Conservation (phyloP, 345 rosid species). For the Acer negundo region DNA sequence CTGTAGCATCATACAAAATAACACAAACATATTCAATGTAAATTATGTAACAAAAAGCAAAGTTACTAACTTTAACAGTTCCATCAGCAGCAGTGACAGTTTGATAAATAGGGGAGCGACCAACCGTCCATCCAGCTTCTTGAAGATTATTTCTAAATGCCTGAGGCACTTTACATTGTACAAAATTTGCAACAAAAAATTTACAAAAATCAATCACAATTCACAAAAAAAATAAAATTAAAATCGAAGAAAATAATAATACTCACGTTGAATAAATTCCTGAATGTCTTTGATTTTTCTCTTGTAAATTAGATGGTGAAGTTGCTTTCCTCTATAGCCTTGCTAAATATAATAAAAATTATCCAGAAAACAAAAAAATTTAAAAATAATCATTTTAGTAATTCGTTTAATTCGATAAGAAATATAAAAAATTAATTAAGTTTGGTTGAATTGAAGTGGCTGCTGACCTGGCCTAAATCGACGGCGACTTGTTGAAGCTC, state of each 20-base stretch:
- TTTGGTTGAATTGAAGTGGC: background rate
- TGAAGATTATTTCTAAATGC: conserved; percentile 77
- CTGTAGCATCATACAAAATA: background rate
- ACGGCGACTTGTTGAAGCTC: conserved; percentile 86
- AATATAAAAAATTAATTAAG: background rate
- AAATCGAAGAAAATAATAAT: background rate
- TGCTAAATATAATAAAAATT: conserved; percentile 40
- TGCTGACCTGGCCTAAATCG: conserved; percentile 77
- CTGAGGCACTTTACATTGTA: conserved; percentile 60
- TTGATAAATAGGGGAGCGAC: conserved; percentile 69
- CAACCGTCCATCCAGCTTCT: conserved; percentile 85
- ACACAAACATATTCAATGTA: background rate
- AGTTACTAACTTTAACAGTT: conserved; percentile 68
- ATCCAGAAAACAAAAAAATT: background rate
- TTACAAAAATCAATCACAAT: conserved; percentile 9
- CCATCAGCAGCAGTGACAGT: conserved; percentile 90
- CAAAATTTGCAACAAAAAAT: conserved; percentile 1
- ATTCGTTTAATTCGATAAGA: background rate
- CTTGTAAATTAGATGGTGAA: conserved; percentile 84
- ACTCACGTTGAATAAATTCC: conserved; percentile 82
- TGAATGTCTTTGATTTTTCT: conserved; percentile 73
- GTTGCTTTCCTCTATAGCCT: conserved; percentile 92
- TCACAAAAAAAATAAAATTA: background rate
- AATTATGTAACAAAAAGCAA: background rate
- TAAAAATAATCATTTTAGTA: background rate